phyloP scores from a whole-genome alignment of 768 basidiomycete species.

The Leucocoprinus birnbaumii region DNA sequence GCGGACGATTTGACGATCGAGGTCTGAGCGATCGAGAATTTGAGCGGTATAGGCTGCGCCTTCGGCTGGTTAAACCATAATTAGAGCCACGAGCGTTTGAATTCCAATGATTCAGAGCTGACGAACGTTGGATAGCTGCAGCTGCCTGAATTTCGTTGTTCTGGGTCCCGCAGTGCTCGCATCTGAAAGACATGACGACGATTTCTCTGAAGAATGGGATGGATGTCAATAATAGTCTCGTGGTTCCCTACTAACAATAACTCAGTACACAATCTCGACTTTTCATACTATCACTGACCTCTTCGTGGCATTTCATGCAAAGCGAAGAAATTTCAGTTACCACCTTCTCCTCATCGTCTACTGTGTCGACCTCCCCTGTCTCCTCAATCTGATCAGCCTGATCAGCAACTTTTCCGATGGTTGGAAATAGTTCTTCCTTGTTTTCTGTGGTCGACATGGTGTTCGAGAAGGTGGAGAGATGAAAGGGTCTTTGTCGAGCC shows the following conservation, averaged over 20 bases:
- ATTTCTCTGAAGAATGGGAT: slow-evolving; percentile 97
- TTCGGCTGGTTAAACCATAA: slow-evolving; percentile 49
- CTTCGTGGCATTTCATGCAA: slow-evolving; percentile 91
- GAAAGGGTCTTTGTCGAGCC: not conserved
- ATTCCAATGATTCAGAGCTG: not conserved
- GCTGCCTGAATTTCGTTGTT: slow-evolving; percentile 98
- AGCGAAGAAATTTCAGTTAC: slow-evolving; percentile 87
- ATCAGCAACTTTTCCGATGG: slow-evolving; percentile 53
- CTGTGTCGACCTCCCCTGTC: slow-evolving; percentile 4
- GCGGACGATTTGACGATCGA: slow-evolving; percentile 92
- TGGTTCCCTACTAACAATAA: slow-evolving; percentile 68
- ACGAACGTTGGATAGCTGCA: slow-evolving; percentile 77
- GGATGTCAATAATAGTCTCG: slow-evolving; percentile 83
- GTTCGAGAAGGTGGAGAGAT: not conserved
- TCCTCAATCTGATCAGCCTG: slow-evolving; percentile 34
- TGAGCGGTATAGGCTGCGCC: slow-evolving; percentile 81
- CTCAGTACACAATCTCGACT: slow-evolving; percentile 13
- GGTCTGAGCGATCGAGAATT: slow-evolving; percentile 70
- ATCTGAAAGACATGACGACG: slow-evolving; percentile 95
- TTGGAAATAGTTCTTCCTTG: slow-evolving; percentile 45
- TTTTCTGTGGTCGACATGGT: slow-evolving; percentile 6
- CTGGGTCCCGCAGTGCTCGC: slow-evolving; percentile 83
- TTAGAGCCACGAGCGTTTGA: no score
- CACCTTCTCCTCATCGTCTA: slow-evolving; percentile 55
- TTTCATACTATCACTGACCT: slow-evolving; percentile 48